Conservation (phyloP, 2,329 filamentous ascomycete genomes). For the Ceratocystis eucalypticola region DNA sequence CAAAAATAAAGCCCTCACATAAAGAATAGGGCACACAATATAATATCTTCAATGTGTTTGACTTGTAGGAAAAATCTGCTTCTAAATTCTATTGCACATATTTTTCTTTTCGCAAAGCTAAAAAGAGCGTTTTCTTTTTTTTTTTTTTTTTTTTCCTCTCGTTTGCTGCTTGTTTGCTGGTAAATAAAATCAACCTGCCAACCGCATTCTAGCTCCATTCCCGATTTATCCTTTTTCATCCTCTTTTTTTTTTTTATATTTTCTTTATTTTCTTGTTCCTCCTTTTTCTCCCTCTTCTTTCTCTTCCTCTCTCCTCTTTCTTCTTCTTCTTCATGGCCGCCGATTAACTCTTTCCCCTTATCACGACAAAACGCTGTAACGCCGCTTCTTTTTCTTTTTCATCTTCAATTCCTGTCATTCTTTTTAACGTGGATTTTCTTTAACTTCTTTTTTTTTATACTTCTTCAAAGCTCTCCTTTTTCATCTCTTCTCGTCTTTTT, state of each 20-base stretch:
- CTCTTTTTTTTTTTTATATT: background rate
- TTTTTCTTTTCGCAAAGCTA: too few relatives aligned
- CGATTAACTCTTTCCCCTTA: background rate
- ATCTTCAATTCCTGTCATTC: slow-evolving; percentile 11
- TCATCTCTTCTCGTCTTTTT: background rate
- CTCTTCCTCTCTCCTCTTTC: slow-evolving; percentile 5
- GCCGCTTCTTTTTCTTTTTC: slow-evolving; percentile 6
- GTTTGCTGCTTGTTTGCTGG: background rate
- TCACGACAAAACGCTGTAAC: background rate
- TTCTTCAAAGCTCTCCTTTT: slow-evolving; percentile 5
- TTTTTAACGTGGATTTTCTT: slow-evolving; percentile 8
- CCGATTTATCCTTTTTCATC: slow-evolving; percentile 6
- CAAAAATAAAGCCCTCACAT: background rate
- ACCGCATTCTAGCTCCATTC: slow-evolving; percentile 10
- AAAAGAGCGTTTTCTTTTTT: background rate
- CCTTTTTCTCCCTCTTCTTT: background rate
- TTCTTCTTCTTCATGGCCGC: slow-evolving; percentile 9
- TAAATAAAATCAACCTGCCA: slow-evolving; percentile 2
- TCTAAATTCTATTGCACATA: too few relatives aligned
- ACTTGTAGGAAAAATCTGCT: too few relatives aligned
- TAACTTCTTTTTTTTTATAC: slow-evolving; percentile 5
- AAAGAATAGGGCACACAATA: background rate
- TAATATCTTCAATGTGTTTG: background rate
- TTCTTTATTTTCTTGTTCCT: background rate
- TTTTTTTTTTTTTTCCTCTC: background rate